Percentiles rank a stretch among this genome's conserved stretches.
Conservation (phyloP, 176 grass and related monocot species). For the Avena eriantha region DNA sequence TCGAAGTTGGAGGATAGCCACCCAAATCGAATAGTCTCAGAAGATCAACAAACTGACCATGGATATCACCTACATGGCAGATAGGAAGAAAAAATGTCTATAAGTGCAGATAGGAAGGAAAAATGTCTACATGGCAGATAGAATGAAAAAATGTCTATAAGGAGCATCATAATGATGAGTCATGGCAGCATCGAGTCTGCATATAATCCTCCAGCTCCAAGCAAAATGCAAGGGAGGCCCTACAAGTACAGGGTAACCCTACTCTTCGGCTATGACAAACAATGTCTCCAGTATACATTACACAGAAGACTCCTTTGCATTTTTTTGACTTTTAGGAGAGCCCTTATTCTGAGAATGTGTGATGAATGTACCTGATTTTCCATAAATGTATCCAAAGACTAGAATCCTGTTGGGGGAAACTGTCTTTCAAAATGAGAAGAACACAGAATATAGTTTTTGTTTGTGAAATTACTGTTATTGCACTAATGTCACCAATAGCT, state of each 20-base stretch:
- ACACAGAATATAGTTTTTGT: not conserved
- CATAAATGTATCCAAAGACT: not conserved
- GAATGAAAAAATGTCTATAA: conserved; percentile 3
- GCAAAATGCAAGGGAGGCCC: not conserved
- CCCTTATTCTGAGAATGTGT: not conserved
- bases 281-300: not conserved
- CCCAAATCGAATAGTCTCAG: conserved; percentile 75
- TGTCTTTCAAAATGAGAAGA: conserved; percentile 7
- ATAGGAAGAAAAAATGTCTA: conserved; percentile 5
- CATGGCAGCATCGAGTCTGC: no score
- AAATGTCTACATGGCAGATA: conserved; percentile 37
- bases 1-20: conserved; percentile 76
- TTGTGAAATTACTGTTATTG: conserved; percentile 8
- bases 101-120: conserved; percentile 27
- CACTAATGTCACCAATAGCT: conserved; percentile 9
- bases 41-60: conserved; percentile 79
- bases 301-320: not conserved
- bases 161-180: not conserved
- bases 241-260: not conserved
- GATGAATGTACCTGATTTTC: not conserved
- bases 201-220: not conserved
- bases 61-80: conserved; percentile 67
- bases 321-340: not conserved
- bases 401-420: not conserved
- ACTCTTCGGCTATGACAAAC: not conserved